Conservation (phyloP, 2,329 filamentous ascomycete genomes). For the Ophiosphaerella herpotricha region DNA sequence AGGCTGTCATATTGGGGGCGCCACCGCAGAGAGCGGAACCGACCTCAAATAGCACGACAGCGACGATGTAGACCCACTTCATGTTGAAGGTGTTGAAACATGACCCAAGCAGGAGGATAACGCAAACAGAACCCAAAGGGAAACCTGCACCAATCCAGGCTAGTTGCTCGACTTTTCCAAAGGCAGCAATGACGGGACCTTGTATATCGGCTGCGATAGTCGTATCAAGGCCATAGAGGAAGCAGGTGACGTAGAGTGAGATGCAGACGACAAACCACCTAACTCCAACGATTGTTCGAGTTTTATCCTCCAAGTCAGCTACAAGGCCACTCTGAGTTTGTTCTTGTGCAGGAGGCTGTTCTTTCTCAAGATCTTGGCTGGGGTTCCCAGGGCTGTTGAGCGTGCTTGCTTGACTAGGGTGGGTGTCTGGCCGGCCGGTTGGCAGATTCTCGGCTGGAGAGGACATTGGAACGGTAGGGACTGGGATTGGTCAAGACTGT, state of each 20-base stretch:
- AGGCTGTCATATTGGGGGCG: too few relatives aligned
- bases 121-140: neutral
- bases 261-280: neutral
- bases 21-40: too few relatives aligned
- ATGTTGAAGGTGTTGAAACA: neutral
- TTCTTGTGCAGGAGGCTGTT: too few relatives aligned
- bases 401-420: too few relatives aligned
- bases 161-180: neutral
- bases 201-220: neutral
- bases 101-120: neutral
- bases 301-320: neutral
- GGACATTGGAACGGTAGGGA: too few relatives aligned
- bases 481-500: too few relatives aligned
- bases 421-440: too few relatives aligned
- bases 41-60: too few relatives aligned
- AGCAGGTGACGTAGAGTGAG: slow-evolving; percentile 1
- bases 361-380: too few relatives aligned
- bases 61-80: neutral
- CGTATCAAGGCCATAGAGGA: neutral
- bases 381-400: too few relatives aligned
- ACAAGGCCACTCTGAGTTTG: neutral
- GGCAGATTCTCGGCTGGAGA: too few relatives aligned
- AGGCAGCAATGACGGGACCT: neutral
- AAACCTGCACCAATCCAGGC: neutral
- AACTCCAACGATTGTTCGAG: neutral